Base-by-base conservation (phyloP, 192 early-diverging fungal genomes). In the Coemansia sp. region DNA sequence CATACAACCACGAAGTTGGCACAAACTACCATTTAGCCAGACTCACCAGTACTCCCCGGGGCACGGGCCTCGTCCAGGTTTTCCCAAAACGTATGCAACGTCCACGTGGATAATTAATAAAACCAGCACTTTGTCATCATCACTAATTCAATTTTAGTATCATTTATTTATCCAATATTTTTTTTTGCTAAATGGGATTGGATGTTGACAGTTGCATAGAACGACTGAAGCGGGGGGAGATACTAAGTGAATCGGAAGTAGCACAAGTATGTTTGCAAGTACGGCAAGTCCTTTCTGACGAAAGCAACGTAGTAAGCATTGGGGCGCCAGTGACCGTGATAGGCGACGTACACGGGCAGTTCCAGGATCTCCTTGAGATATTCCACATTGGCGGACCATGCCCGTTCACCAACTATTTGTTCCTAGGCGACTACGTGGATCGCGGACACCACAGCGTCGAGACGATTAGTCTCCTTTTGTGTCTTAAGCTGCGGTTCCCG, bases 371-470 rank as follows among this genome's bases (percentile, higher is more conserved):
- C 48, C 81, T 98, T 43, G 97, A 98, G 73, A 87, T 99, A 35
- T 99, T 99, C 76, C 85, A 89, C 33, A 95, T 99, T 14, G 96
- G 95, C 38, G 97, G 96, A 15, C 93, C 92, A 67, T 84, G 95
- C 21, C 94, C 96, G 52, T 85, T 86, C 53, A 98, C 94, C 18
- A 93, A 93, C 77, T 99, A 99, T 83, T 92, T 99, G 69, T 99
- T 99, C 71, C 95, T 99, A 88, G 97, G 97, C 43, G 97, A 99
- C 82, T 99, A 96, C 76, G 97, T 99, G 7, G 97, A 99, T 87
- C 90, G 97, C 52, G 97, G 97, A n/a, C 95, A 97, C 83, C 94
- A 97, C 85, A 94, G 92, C 85, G 89, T 98, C 12, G 95, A 98
- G 71, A 97, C 95, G 20, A 97, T 98, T 39, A 87, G 92, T 10